Percentiles rank a stretch among this genome's conserved stretches.
These are phyloP conservation scores for Melocanna baccifera DNA, from an alignment of 176 grass and related monocot genomes.

Conservation along the genomic window DNA sequence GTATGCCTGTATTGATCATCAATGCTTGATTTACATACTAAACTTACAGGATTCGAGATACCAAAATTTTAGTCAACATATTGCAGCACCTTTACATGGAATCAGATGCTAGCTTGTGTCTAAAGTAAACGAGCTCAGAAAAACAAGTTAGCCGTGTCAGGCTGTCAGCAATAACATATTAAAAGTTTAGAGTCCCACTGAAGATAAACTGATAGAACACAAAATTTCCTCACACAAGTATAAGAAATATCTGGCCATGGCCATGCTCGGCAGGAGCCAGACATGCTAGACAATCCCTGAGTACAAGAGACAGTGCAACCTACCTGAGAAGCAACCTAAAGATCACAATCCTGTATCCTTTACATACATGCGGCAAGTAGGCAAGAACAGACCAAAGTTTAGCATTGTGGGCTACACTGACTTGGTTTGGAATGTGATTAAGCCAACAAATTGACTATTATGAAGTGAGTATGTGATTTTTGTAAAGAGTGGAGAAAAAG, in stretches of 20 bases:
- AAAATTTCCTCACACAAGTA: neutral
- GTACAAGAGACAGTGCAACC: neutral
- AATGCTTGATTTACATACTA: neutral
- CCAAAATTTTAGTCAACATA: neutral
- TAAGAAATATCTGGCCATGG: neutral
- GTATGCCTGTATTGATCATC: neutral
- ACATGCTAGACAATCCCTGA: neutral
- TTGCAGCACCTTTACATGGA: neutral
- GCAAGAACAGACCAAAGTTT: neutral
- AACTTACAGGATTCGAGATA: constrained; percentile 2
- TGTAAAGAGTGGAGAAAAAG: neutral
- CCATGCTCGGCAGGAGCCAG: neutral
- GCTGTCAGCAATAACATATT: neutral
- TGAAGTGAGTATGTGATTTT: neutral
- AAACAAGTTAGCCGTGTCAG: neutral
- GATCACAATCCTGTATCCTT: neutral
- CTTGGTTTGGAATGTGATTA: neutral
- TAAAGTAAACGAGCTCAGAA: neutral
- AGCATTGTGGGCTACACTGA: no score
- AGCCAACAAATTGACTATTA: neutral
- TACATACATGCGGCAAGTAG: neutral
- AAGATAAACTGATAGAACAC: neutral
- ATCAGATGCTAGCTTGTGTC: neutral
- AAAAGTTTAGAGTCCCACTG: neutral
- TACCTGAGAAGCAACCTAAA: neutral